A percentile compares a stretch with the other conserved stretches of the same genome.
Evolutionary conservation across 345 rosid species (phyloP).

Genomic region (Erucastrum elatum): DNA sequence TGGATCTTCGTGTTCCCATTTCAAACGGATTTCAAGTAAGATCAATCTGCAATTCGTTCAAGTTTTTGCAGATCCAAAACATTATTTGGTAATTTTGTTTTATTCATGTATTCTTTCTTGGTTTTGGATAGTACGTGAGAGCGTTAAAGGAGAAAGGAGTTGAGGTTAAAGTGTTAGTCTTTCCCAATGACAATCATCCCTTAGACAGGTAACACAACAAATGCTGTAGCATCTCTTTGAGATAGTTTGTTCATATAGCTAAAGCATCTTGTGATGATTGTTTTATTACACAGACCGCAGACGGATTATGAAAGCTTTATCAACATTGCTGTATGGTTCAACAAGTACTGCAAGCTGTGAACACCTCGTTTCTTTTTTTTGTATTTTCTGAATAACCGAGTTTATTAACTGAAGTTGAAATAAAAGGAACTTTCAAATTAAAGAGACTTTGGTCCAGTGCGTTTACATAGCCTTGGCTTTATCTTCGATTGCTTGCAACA

Average conservation of each 20-base stretch:
- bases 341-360: conserved; percentile 59
- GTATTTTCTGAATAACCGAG: neutral
- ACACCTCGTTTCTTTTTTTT: neutral
- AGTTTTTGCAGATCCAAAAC: conserved; percentile 12
- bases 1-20: conserved; percentile 90
- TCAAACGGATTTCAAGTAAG: conserved; percentile 84
- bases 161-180: conserved; percentile 62
- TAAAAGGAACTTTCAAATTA: neutral
- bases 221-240: neutral
- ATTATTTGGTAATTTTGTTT: conserved; percentile 11
- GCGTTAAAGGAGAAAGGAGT: conserved; percentile 84
- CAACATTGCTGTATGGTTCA: conserved; percentile 82
- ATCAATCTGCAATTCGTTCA: conserved; percentile 6
- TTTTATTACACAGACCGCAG: conserved; percentile 63
- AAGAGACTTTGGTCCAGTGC: neutral
- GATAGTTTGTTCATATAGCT: neutral
- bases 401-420: neutral
- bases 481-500: conserved; percentile 1
- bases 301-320: conserved; percentile 84
- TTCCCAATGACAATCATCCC: conserved; percentile 73
- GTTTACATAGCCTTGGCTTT: neutral
- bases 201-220: conserved; percentile 57
- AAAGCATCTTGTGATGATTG: conserved; percentile 4
- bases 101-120: conserved; percentile 3
- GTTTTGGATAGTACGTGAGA: conserved; percentile 55